Evolutionary conservation across 2,329 filamentous ascomycete species (phyloP), one percentile per base, ranked within the genome.

Genomic region (Dichotomopilus funicola): DNA sequence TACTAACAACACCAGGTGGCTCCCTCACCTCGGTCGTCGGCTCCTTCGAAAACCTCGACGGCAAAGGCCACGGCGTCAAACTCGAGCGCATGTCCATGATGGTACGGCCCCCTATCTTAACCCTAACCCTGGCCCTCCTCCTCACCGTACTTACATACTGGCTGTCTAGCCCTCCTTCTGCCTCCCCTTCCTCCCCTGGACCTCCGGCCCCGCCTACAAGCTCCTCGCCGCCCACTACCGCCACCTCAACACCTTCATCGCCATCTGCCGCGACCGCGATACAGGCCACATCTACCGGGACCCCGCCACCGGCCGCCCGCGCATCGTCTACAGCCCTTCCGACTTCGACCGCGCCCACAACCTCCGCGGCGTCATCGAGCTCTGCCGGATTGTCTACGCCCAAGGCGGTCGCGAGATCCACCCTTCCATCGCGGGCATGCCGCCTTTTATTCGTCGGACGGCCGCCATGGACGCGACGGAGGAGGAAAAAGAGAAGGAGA

Each of bases 331-430:
- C 72, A 80, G 78, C 0, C 75, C 82, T 0, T 90, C 86, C 19
- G 74, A 78, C 19, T 86, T 87, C 64, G 92, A 96, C 71, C 79
- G 85, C 49, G 78, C 79, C 34, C 80, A 91, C 69, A 80, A 87
- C 31, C 69, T 92, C 13, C 82, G 89, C 67, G 90, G 88, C 7
- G 64, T 90, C 6, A 68, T 91, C 49, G 88, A 83, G 2, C 73
- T 87, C 1, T 84, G 86, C 37, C 89, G 91, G 68, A 84, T 96
- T 42, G 82, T 85, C 59, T 92, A 91, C 68, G 80, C 90, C 46
- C 78, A 82, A 42, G 90, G 91, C 31, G 92, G 91, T 0, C 77
- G 74, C n/a, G 89, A 95, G 70, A 91, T 96, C 66, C 81, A 86
- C 66, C 76, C 85, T 0, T 74, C 77, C 3, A 75, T 88, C 19